Percentiles rank a stretch among this genome's conserved stretches.
These are phyloP conservation scores for Alternaria gansuensis DNA, from an alignment of 2,329 filamentous ascomycete genomes.

Conservation along the genomic window DNA sequence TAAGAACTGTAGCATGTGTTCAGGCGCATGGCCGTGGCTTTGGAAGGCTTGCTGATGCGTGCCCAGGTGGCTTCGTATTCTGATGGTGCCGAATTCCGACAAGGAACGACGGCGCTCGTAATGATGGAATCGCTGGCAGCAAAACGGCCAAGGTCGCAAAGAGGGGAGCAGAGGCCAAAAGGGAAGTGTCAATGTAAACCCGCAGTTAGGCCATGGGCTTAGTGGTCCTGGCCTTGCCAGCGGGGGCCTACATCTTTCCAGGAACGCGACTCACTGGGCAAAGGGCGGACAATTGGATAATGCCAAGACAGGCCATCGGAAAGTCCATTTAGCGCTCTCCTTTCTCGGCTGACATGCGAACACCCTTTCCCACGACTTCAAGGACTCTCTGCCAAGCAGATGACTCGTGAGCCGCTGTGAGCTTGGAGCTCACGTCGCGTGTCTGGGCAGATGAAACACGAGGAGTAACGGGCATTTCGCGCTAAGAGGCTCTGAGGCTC, in stretches of 20 bases:
- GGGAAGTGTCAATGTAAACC: slow-evolving; percentile 7
- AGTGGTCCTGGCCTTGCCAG: slow-evolving; percentile 17
- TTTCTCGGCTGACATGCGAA: too few relatives aligned
- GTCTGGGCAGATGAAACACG: slow-evolving; percentile 6
- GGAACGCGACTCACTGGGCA: slow-evolving; percentile 29
- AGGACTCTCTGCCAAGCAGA: slow-evolving; percentile 3
- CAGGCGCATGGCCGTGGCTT: slow-evolving; percentile 27
- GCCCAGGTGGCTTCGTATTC: slow-evolving; percentile 6
- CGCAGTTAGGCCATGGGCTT: slow-evolving; percentile 18
- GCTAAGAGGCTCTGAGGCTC: not conserved
- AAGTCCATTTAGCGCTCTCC: slow-evolving; percentile 15
- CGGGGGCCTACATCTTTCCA: slow-evolving; percentile 24
- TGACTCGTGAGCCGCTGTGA: slow-evolving; percentile 2
- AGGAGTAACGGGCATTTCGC: slow-evolving; percentile 11
- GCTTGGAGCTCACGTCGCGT: slow-evolving; percentile 20
- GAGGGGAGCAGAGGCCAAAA: slow-evolving; percentile 6
- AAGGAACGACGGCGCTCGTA: slow-evolving; percentile 9
- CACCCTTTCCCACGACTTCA: slow-evolving; percentile 15
- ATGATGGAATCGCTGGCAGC: slow-evolving; percentile 3
- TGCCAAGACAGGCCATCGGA: slow-evolving; percentile 22
- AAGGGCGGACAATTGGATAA: slow-evolving; percentile 10
- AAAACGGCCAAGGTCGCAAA: slow-evolving; percentile 4
- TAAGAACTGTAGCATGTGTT: slow-evolving; percentile 15
- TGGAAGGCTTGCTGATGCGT: slow-evolving; percentile 5
- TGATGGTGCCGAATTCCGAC: slow-evolving; percentile 13